These are phyloP conservation scores for Telfairia occidentalis DNA, from an alignment of 331 rosid species.

Conservation along the genomic window DNA sequence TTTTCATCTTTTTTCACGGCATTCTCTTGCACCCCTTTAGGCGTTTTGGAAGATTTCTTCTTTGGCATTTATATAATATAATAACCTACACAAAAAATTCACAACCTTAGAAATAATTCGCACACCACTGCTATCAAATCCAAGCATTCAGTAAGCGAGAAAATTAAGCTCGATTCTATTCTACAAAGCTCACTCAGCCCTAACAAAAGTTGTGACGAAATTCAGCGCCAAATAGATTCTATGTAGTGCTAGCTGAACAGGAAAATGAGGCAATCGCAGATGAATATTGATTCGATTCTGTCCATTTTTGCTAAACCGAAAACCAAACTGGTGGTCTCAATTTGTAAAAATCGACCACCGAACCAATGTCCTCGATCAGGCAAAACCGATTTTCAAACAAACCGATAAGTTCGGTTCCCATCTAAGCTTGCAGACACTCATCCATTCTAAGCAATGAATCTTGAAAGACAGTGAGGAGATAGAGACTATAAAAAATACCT, in stretches of 20 bases:
- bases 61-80: slow-evolving; percentile 3
- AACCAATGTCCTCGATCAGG: neutral
- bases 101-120: neutral
- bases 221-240: neutral
- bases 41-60: slow-evolving; percentile 14
- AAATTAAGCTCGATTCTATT: neutral
- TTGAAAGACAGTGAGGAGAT: neutral
- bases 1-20: slow-evolving; percentile 21
- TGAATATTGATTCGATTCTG: neutral
- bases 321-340: neutral
- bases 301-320: neutral
- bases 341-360: neutral
- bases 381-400: neutral
- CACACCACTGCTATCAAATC: neutral
- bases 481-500: neutral
- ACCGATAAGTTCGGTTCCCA: neutral
- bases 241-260: neutral
- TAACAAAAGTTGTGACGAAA: neutral
- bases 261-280: neutral
- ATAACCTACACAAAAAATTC: neutral
- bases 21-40: slow-evolving; percentile 21
- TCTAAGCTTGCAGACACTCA: neutral
- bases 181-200: neutral
- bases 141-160: neutral
- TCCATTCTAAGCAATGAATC: neutral